Conservation (phyloP, 2,329 filamentous ascomycete species). For the Alternaria brassicicola region DNA sequence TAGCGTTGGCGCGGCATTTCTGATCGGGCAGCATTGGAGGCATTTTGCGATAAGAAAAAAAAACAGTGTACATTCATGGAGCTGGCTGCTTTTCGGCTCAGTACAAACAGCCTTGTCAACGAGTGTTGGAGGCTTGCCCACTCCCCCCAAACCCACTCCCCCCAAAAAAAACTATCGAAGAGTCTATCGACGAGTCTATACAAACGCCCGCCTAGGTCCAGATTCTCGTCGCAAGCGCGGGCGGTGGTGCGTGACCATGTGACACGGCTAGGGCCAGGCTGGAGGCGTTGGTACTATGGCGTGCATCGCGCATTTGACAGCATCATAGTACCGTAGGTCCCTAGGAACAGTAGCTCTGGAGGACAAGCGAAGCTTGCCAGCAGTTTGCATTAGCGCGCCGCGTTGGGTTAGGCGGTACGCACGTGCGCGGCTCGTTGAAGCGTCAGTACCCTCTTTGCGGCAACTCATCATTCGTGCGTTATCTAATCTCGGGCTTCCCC, state of each 20-base stretch:
- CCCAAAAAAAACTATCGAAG: neutral
- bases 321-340: slow-evolving; percentile 2
- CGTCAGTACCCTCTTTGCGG: slow-evolving; percentile 1
- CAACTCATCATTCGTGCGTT: slow-evolving; percentile 16
- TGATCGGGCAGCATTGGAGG: slow-evolving; percentile 6
- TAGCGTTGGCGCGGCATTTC: slow-evolving; percentile 30
- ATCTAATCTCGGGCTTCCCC: slow-evolving; percentile 9
- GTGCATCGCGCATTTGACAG: slow-evolving; percentile 4
- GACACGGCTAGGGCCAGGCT: slow-evolving; percentile 2
- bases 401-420: slow-evolving; percentile 7
- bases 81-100: neutral
- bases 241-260: neutral
- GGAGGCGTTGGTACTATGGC: slow-evolving; percentile 4
- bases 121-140: neutral
- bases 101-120: neutral
- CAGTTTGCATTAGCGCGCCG: slow-evolving; percentile 19
- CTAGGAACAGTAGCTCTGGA: neutral
- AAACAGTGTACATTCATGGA: neutral
- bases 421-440: slow-evolving; percentile 8
- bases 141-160: no score
- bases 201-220: neutral
- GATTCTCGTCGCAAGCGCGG: slow-evolving; percentile 2
- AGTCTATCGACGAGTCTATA: neutral
- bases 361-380: slow-evolving; percentile 8
- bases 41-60: neutral